Conservation (phyloP, 75 land plant species). For the Gnetum montanum region DNA sequence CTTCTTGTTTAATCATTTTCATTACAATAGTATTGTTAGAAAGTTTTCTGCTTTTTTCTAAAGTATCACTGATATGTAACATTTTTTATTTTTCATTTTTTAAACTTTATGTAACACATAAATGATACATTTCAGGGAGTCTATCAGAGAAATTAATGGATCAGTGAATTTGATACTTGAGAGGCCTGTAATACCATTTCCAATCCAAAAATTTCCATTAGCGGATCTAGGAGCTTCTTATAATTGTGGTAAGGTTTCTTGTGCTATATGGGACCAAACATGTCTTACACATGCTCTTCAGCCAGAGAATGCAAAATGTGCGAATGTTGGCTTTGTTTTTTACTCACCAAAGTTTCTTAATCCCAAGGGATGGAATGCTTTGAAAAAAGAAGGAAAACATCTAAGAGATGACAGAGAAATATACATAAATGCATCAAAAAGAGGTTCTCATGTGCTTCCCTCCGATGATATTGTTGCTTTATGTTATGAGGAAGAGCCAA, state of each 20-base stretch:
- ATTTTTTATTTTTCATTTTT: too few relatives aligned
- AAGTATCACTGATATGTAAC: too few relatives aligned
- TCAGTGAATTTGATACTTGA: slow-evolving; percentile 72
- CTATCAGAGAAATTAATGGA: slow-evolving; percentile 53
- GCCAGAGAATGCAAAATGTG: slow-evolving; percentile 16
- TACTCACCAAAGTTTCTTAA: slow-evolving; percentile 51
- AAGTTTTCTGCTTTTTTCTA: too few relatives aligned
- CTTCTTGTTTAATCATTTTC: too few relatives aligned
- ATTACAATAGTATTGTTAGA: too few relatives aligned
- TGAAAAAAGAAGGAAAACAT: slow-evolving; percentile 17
- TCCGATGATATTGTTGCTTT: slow-evolving; percentile 40
- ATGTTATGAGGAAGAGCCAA: slow-evolving; percentile 42
- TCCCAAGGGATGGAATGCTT: slow-evolving; percentile 43
- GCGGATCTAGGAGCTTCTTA: slow-evolving; percentile 32
- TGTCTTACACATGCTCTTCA: slow-evolving; percentile 27
- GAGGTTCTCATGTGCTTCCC: background rate
- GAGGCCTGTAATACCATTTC: slow-evolving; percentile 63
- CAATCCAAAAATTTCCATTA: slow-evolving; percentile 42
- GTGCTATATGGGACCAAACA: slow-evolving; percentile 71
- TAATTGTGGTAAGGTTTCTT: slow-evolving; percentile 55
- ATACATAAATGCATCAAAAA: slow-evolving; percentile 9
- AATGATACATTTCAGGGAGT: slow-evolving; percentile 30
- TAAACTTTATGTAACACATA: background rate
- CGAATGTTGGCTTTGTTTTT: slow-evolving; percentile 54
- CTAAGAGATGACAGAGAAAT: slow-evolving; percentile 2